A percentile compares a stretch with the other conserved stretches of the same genome.
Evolutionary conservation across 306 rosid species (phyloP).

Genomic region (Prunus fruticosa): DNA sequence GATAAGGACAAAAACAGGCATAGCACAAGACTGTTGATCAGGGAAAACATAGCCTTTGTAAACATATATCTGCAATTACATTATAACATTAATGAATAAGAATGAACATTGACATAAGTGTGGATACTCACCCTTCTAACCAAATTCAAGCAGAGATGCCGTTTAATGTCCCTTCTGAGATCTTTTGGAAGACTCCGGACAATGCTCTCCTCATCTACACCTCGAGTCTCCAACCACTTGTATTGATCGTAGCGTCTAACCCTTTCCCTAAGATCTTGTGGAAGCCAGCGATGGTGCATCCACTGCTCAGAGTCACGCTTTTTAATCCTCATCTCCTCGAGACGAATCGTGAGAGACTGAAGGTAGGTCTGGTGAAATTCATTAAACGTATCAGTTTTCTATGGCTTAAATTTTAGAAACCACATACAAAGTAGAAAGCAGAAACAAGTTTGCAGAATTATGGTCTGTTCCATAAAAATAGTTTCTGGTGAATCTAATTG

Average conservation of each 20-base stretch:
- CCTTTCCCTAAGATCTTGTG: constrained; percentile 51
- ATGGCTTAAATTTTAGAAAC: neutral
- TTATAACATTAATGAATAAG: neutral
- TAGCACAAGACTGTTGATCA: too few relatives aligned
- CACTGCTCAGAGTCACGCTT: constrained; percentile 58
- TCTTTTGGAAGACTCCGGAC: constrained; percentile 53
- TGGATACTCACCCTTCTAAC: constrained; percentile 73
- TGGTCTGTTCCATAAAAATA: neutral
- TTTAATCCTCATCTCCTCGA: constrained; percentile 62
- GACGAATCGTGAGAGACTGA: constrained; percentile 51
- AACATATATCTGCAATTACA: too few relatives aligned
- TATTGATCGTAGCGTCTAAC: constrained; percentile 55
- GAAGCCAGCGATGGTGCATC: constrained; percentile 65
- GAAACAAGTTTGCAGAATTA: neutral
- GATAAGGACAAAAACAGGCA: too few relatives aligned
- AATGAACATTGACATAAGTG: neutral
- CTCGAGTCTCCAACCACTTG: constrained; percentile 60
- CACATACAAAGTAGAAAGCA: neutral
- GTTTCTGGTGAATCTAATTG: neutral
- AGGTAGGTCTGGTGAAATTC: constrained; percentile 46
- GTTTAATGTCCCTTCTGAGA: constrained; percentile 55
- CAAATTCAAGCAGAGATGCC: constrained; percentile 63
- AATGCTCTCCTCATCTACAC: constrained; percentile 56
- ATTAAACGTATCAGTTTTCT: neutral
- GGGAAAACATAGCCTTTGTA: too few relatives aligned